Conservation (phyloP, 1,284 basidiomycete genomes). For the Pterulicium gracile region DNA sequence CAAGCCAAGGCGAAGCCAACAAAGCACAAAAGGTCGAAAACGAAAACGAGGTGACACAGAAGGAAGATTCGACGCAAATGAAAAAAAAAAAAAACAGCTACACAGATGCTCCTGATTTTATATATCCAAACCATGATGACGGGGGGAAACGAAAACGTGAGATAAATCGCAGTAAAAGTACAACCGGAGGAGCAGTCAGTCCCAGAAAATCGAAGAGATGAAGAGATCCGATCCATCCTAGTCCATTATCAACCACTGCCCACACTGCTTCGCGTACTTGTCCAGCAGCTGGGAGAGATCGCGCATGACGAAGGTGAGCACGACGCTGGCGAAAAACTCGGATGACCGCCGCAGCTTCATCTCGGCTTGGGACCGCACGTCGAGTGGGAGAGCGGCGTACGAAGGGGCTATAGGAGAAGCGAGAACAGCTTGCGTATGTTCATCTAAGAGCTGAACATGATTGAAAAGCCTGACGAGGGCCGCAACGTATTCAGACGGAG, state of each 20-base stretch:
- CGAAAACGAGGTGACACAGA: too few species aligned
- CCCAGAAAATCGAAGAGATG: background rate
- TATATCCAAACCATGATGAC: background rate
- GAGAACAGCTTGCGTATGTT: slow-evolving; percentile 71
- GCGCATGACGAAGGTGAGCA: slow-evolving; percentile 86
- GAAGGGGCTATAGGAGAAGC: slow-evolving; percentile 52
- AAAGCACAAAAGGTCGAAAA: too few species aligned
- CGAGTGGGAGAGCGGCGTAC: slow-evolving; percentile 60
- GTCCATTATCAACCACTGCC: slow-evolving; percentile 80
- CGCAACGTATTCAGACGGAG: slow-evolving; percentile 78
- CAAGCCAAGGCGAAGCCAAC: too few species aligned
- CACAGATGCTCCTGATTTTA: too few species aligned
- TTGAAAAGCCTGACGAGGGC: slow-evolving; percentile 68
- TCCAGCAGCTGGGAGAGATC: slow-evolving; percentile 79
- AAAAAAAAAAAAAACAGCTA: too few species aligned
- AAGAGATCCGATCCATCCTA: slow-evolving; percentile 19
- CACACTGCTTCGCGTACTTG: slow-evolving; percentile 85
- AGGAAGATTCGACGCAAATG: too few species aligned
- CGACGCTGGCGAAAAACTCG: slow-evolving; percentile 85
- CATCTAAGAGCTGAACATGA: slow-evolving; percentile 74
- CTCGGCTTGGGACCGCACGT: slow-evolving; percentile 59
- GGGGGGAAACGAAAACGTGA: background rate
- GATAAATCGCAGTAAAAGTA: too few species aligned
- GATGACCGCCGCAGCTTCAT: slow-evolving; percentile 68
- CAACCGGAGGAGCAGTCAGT: too few species aligned